A percentile compares a stretch with the other conserved stretches of the same genome.
Evolutionary conservation across 192 early-diverging fungal genomes (phyloP).

Genomic region (Coemansia sp.): DNA sequence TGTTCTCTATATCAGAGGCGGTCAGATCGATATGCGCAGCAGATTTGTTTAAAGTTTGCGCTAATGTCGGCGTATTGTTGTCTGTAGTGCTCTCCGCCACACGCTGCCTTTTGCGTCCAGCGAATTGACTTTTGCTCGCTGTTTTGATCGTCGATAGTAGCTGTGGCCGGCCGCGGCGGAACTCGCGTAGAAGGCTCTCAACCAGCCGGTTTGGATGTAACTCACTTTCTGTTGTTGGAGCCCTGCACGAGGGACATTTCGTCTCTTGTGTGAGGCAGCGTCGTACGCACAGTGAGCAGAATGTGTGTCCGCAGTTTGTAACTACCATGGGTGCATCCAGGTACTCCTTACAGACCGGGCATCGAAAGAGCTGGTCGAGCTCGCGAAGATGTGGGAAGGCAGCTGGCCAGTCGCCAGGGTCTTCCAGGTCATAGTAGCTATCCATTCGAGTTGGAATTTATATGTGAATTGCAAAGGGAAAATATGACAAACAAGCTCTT

Average conservation of each 20-base stretch:
- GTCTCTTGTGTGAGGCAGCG: constrained; percentile 58
- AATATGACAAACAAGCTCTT: too few relatives aligned
- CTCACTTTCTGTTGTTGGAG: constrained; percentile 31
- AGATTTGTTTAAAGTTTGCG: neutral
- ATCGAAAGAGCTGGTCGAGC: constrained; percentile 68
- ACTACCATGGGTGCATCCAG: constrained; percentile 60
- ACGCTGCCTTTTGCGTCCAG: neutral
- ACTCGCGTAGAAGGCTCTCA: constrained; percentile 29
- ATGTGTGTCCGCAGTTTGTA: constrained; percentile 66
- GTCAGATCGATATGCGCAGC: constrained; percentile 9
- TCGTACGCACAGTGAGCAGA: constrained; percentile 75
- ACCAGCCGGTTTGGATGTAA: constrained; percentile 42
- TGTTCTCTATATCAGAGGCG: constrained; percentile 12
- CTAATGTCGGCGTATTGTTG: neutral
- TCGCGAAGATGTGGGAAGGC: constrained; percentile 45
- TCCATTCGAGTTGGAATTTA: constrained; percentile 2
- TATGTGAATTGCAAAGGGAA: too few relatives aligned
- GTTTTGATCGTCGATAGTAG: constrained; percentile 19
- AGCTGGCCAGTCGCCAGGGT: constrained; percentile 67
- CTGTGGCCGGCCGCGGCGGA: constrained; percentile 26
- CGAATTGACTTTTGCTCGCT: neutral
- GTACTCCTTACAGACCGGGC: constrained; percentile 76
- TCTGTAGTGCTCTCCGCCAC: neutral
- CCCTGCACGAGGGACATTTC: constrained; percentile 66
- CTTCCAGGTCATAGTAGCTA: constrained; percentile 49